phyloP scores from a whole-genome alignment of 768 basidiomycete genomes.

The Agrocybe pediades region DNA sequence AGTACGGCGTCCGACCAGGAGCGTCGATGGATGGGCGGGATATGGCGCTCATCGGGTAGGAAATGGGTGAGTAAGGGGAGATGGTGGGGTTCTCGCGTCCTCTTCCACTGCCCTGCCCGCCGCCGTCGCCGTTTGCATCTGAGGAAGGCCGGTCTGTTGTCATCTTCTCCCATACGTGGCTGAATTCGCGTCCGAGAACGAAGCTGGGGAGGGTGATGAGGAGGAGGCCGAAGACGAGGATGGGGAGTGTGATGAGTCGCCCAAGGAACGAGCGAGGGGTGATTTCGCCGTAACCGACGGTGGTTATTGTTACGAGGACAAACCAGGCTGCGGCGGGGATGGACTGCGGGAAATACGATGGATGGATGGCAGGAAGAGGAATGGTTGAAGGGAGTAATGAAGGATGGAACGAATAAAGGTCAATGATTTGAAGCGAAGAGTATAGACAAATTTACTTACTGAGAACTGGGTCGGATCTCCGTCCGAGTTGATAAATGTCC shows the following conservation, averaged over 20 bases:
- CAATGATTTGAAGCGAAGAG: neutral
- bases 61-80: conserved; percentile 6
- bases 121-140: neutral
- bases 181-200: conserved; percentile 90
- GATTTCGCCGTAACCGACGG: conserved; percentile 91
- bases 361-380: no score
- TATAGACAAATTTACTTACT: conserved; percentile 36
- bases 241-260: conserved; percentile 79
- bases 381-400: neutral
- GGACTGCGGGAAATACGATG: conserved; percentile 22
- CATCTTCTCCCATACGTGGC: conserved; percentile 88
- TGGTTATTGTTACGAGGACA: conserved; percentile 85
- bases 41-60: conserved; percentile 14
- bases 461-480: conserved; percentile 83
- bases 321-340: conserved; percentile 64
- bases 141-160: conserved; percentile 34
- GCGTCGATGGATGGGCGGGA: conserved; percentile 13
- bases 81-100: neutral
- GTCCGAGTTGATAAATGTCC: conserved; percentile 81
- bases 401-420: neutral
- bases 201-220: conserved; percentile 91
- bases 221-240: conserved; percentile 85
- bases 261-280: conserved; percentile 89
- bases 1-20: conserved; percentile 5
- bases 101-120: neutral